Evolutionary conservation across 2,329 filamentous ascomycete genomes (phyloP), one percentile per base, ranked within the genome.

Genomic region (Pleochaeta shiraiana): DNA sequence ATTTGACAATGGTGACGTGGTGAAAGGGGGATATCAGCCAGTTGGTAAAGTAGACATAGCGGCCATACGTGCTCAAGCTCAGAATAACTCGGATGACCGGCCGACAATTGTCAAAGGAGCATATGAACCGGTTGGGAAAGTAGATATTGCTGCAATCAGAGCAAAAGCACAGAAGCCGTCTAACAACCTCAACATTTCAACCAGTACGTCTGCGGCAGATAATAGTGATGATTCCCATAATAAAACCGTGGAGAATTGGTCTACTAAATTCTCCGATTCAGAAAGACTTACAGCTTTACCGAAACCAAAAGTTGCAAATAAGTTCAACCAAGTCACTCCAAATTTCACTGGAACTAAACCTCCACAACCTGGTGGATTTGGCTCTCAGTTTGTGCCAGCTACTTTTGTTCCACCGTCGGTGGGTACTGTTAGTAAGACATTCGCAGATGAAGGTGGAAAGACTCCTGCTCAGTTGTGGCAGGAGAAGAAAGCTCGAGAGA

Each of bases 41-140:
- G 78, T 98, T 70, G 93, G 93, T 65, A 97, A 96, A 77, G 88
- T 98, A n/a, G 91, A 98, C 72, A 97, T 98, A 75, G 87, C 87
- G 28, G 91, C 90, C 43, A 87, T 98, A 69, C 84, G 93, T 67
- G 85, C 79, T 73, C 89, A 81, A 77, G 90, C 76, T 72, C 85
- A 79, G 78, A 85, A 78, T 70, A 79, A 74, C 74, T 80, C 80
- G 57, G 90, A 96, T 71, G 87, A 95, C 69, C 81, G 90, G 64
- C 93, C 93, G 3, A 82, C 86, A 0, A 82, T 84, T 4, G 88
- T 97, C 24, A 97, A 95, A 76, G 93, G 93, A 50, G 83, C 91
- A 28, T 98, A 98, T 72, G 88, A 97, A 74, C 93, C 93, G 1
- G 79, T 97, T 24, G 93, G 93, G 59, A 97, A 96, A 76, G 92